These are phyloP conservation scores for Naumovozyma baii DNA, from an alignment of 805 yeast genomes.

Conservation along the genomic window DNA sequence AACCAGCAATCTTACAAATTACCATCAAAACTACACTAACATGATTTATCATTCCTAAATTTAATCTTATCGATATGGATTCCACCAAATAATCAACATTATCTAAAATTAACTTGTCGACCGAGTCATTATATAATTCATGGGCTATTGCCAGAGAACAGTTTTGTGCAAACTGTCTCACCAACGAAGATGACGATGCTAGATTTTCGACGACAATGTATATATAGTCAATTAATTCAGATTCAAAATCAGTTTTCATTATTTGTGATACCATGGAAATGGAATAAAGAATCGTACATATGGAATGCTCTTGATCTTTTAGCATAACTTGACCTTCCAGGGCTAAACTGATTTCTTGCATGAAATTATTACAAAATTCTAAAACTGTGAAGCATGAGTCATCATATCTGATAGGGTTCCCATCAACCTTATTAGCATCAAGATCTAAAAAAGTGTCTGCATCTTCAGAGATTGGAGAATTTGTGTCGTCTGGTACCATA, in stretches of 20 bases:
- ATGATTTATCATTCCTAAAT: conserved; percentile 65
- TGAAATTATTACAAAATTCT: conserved; percentile 35
- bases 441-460: conserved; percentile 9
- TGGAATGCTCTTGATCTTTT: conserved; percentile 17
- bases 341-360: conserved; percentile 28
- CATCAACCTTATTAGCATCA: conserved; percentile 12
- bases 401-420: not conserved
- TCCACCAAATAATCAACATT: conserved; percentile 80
- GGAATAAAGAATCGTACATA: conserved; percentile 13
- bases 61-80: conserved; percentile 57
- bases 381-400: conserved; percentile 27
- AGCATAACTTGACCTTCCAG: conserved; percentile 9
- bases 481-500: too few species aligned
- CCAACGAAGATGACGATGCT: conserved; percentile 42
- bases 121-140: conserved; percentile 45
- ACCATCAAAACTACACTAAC: conserved; percentile 62
- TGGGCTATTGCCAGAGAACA: conserved; percentile 44
- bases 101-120: conserved; percentile 45
- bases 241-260: conserved; percentile 29
- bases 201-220: conserved; percentile 66
- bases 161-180: conserved; percentile 43
- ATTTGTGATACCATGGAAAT: conserved; percentile 10
- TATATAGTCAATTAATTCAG: conserved; percentile 58
- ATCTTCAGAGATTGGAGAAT: not conserved
- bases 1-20: conserved; percentile 62